Evolutionary conservation across 139 green algal species (phyloP), one percentile per base, ranked within the genome.

Genomic region (Chlorella sp.): DNA sequence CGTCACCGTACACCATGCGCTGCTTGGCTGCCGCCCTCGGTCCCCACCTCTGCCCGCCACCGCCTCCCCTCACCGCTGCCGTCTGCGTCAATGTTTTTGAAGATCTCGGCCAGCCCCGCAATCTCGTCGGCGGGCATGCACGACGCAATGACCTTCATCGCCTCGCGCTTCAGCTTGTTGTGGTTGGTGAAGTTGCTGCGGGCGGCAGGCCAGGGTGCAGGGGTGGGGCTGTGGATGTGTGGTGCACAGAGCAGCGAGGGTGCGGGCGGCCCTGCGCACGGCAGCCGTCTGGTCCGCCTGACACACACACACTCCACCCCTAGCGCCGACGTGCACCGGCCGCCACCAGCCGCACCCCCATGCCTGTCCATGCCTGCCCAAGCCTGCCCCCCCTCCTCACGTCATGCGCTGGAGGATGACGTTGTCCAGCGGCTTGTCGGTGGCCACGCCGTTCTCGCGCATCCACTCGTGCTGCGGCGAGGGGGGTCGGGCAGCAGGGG

Each of bases 81-180:
- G 88, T 99, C 96, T 26, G 88, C 89, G 86, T 99, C 96, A 74
- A 99, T 97, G 20, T 93, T 83, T 84, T 94, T 81, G 89, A 99
- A 99, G 77, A 99, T 94, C 44, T 95, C 88, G 17, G 90, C 83
- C 89, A 99, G 94, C 46, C 96, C 96, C 58, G 91, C 91, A 89
- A 99, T 97, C 92, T 99, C 96, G 56, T 97, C 93, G 44, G 92
- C 86, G 2, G 96, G 93, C 90, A 99, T 91, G 81, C 89, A 92
- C 4, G 86, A 83, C 1, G 96, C 96, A 46, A 99, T 97, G 67
- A 98, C 86, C 88, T 97, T 94, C 81, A 99, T 89, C 1, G 97
- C 97, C 90, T 97, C 91, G 86, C 98, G 98, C 92, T 99, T 98
- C 54, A 99, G 91, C 82, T 96, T 96, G 93, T 99, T 98, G 92